phyloP scores from a whole-genome alignment of 176 grass and related monocot species.

The Metroxylon sagu region DNA sequence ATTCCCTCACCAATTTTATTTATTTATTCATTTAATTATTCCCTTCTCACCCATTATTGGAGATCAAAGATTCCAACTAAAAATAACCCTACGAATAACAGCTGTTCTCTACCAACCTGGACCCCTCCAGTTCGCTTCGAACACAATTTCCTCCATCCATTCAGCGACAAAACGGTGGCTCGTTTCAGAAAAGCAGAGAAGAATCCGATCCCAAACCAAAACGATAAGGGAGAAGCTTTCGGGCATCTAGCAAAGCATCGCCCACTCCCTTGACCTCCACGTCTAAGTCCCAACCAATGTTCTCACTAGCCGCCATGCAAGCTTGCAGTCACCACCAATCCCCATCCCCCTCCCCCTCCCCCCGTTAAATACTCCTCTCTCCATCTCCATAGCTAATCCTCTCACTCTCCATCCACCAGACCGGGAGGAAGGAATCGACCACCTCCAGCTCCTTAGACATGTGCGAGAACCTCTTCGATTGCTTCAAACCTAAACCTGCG shows the following conservation, averaged over 20 bases:
- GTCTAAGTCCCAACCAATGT: constrained; percentile 4
- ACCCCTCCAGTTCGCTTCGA: too few species aligned
- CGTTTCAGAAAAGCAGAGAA: too few species aligned
- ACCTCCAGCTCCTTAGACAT: constrained; percentile 10
- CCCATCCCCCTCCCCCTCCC: not conserved
- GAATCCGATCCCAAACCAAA: too few species aligned
- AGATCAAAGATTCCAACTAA: too few species aligned
- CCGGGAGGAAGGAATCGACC: constrained; percentile 5
- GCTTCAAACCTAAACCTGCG: constrained; percentile 6
- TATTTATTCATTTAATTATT: too few species aligned
- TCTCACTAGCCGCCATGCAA: constrained; percentile 8
- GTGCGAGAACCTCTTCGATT: constrained; percentile 36
- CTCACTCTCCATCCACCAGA: not conserved
- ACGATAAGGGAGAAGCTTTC: not conserved
- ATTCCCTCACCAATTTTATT: too few species aligned
- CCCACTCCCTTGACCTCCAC: not conserved
- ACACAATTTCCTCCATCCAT: too few species aligned
- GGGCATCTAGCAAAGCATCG: constrained; percentile 17
- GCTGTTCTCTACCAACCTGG: too few species aligned
- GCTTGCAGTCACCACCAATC: not conserved
- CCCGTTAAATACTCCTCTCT: not conserved
- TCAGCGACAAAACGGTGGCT: too few species aligned
- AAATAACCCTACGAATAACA: too few species aligned
- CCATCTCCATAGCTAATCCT: not conserved
- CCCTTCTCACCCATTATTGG: too few species aligned